A percentile compares a stretch with the other conserved stretches of the same genome.
Conservation (phyloP, 2,329 filamentous ascomycete species). For the Xylariaceae sp. region DNA sequence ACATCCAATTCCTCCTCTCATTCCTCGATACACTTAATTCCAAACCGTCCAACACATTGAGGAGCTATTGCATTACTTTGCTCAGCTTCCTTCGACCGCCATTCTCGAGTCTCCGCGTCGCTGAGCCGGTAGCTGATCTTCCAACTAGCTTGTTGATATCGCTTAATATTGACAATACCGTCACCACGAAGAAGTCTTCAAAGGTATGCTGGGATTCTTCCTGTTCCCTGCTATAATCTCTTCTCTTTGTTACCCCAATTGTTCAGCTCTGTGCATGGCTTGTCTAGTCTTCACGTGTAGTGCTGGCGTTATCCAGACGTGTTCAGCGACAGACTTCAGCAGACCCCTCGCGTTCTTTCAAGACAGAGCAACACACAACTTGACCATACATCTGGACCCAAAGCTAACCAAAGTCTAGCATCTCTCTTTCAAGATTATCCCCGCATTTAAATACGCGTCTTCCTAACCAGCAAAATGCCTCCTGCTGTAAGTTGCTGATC, state of each 20-base stretch:
- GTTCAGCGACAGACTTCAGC: constrained; percentile 11
- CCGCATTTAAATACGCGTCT: constrained; percentile 22
- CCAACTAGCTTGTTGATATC: constrained; percentile 36
- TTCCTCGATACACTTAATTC: constrained; percentile 14
- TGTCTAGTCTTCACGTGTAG: background rate
- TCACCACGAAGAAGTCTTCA: constrained; percentile 13
- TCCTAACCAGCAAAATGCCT: constrained; percentile 41
- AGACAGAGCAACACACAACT: background rate
- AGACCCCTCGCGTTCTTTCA: constrained; percentile 17
- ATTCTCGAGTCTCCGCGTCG: constrained; percentile 19
- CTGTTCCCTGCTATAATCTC: background rate
- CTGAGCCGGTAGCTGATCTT: constrained; percentile 19
- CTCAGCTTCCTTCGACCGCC: constrained; percentile 8
- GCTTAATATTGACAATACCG: constrained; percentile 24
- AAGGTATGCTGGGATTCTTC: constrained; percentile 20
- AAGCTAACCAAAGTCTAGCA: constrained; percentile 24
- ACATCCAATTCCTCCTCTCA: constrained; percentile 11
- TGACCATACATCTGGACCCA: background rate
- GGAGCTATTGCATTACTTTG: constrained; percentile 4
- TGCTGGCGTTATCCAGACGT: constrained; percentile 14
- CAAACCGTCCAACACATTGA: background rate
- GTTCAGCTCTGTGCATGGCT: no score
- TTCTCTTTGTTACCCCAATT: no score
- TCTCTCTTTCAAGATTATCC: constrained; percentile 20
- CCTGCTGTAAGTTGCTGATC: constrained; percentile 42